Evolutionary conservation across 2,329 filamentous ascomycete genomes (phyloP), one percentile per base, ranked within the genome.

Genomic region (Calonectria naviculata): DNA sequence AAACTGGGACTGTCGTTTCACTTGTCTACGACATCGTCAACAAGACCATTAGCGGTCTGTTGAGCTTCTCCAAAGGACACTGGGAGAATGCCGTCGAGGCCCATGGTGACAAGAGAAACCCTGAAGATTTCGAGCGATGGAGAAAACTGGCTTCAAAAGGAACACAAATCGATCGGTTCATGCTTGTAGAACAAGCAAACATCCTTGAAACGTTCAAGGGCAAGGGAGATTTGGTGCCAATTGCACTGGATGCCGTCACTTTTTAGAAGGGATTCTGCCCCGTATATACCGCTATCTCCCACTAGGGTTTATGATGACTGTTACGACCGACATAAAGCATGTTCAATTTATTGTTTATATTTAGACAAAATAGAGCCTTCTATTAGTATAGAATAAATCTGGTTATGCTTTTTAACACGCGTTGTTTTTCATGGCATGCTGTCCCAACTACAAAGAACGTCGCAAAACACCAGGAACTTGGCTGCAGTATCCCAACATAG

Each of bases 1-100:
- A 91, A 79, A 91, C 89, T 0, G 89, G 89, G 0, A 90, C 88
- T 0, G 84, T 91, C 1, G 86, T 86, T 65, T 89, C 87, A 1
- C 78, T 89, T 0, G 87, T 90, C 1, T 91, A 88, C 73, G 89
- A 91, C 70, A 89, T 91, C 44, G 76, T 81, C 0, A 79, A 83
- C 8, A 80, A 83, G 65, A 86, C 80, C 26, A 85, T 91, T 49
- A 88, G 85, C 0, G 89, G 88, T 0, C 74, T 90, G 73, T 76
- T 91, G 7, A 86, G 82, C 0, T 91, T 91, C 72, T 89, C 86
- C 0, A 85, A 87, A 75, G 88, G 87, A 0, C 89, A 91, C 71
- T 91, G 89, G 89, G 86, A 89, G 73, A 75, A 87, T 28, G 78
- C 85, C 0, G 76, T 84, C 49, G 84, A 84, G 1, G 89, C 89